Percentiles rank a stretch among this genome's conserved stretches.
These are phyloP conservation scores for Cymodocea nodosa DNA, from an alignment of 116 monocot species.

Conservation along the genomic window DNA sequence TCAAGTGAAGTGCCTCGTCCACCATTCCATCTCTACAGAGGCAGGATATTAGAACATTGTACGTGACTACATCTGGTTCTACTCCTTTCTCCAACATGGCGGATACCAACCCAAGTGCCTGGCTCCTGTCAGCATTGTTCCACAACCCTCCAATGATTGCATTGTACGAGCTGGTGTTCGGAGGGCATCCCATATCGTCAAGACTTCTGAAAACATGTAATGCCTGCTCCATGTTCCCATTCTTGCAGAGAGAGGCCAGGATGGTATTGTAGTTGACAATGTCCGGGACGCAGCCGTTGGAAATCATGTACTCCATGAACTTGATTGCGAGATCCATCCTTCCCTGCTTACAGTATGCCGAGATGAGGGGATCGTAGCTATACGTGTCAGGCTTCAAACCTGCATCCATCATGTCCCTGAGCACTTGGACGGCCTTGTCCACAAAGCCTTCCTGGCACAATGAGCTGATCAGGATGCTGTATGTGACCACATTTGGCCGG, in stretches of 20 bases:
- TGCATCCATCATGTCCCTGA: conserved; percentile 33
- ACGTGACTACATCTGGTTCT: conserved; percentile 52
- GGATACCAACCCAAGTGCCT: conserved; percentile 35
- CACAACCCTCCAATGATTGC: conserved; percentile 47
- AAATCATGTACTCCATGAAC: conserved; percentile 48
- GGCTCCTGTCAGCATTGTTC: conserved; percentile 27
- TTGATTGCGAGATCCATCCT: conserved; percentile 44
- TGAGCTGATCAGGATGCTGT: conserved; percentile 38
- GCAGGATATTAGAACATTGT: conserved; percentile 48
- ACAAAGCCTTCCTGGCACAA: conserved; percentile 42
- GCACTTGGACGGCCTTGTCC: conserved; percentile 31
- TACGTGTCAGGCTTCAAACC: conserved; percentile 48
- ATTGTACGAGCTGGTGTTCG: conserved; percentile 51
- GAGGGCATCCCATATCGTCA: conserved; percentile 26
- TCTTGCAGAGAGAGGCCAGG: conserved; percentile 54
- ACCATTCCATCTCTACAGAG: conserved; percentile 74
- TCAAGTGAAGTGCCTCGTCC: conserved; percentile 28
- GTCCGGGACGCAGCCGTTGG: conserved; percentile 38
- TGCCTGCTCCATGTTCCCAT: conserved; percentile 35
- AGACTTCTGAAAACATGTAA: conserved; percentile 33
- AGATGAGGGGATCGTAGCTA: conserved; percentile 51
- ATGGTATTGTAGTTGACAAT: conserved; percentile 68
- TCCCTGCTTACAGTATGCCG: conserved; percentile 49
- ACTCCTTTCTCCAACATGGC: conserved; percentile 47
- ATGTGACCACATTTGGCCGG: conserved; percentile 31